Conservation (phyloP, 225 moss, liverwort and hornwort genomes). For the Asterella californica region DNA sequence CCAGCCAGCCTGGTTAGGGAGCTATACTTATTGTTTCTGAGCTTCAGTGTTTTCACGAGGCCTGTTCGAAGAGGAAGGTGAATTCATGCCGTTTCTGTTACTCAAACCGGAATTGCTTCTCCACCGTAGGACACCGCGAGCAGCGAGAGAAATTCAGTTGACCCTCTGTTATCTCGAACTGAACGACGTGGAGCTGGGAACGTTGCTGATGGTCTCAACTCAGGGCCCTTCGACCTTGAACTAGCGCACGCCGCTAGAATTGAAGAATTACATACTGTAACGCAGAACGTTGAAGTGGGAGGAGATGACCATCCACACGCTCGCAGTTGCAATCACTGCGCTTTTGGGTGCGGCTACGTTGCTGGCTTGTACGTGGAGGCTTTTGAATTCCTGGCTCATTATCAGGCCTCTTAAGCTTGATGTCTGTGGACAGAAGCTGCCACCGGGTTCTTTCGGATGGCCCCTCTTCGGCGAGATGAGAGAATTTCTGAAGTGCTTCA, state of each 20-base stretch:
- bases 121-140: too few relatives aligned
- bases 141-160: too few relatives aligned
- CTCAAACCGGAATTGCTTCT: too few relatives aligned
- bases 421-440: slow-evolving; percentile 2
- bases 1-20: too few relatives aligned
- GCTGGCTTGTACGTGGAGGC: neutral
- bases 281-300: neutral
- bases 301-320: neutral
- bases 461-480: slow-evolving; percentile 30
- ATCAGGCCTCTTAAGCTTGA: neutral
- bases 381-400: slow-evolving; percentile 7
- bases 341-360: slow-evolving; percentile 9
- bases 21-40: too few relatives aligned
- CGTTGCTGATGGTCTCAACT: too few relatives aligned
- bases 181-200: too few relatives aligned
- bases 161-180: too few relatives aligned
- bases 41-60: too few relatives aligned
- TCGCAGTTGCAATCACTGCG: neutral
- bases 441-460: slow-evolving; percentile 27
- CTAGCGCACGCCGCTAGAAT: neutral
- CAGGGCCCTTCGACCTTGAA: neutral
- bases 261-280: neutral
- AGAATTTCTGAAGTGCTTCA: slow-evolving; percentile 24
- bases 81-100: too few relatives aligned
- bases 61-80: too few relatives aligned